These are phyloP conservation scores for Backusella parvicylindrica DNA, from an alignment of 192 early-diverging fungal genomes.

Conservation along the genomic window DNA sequence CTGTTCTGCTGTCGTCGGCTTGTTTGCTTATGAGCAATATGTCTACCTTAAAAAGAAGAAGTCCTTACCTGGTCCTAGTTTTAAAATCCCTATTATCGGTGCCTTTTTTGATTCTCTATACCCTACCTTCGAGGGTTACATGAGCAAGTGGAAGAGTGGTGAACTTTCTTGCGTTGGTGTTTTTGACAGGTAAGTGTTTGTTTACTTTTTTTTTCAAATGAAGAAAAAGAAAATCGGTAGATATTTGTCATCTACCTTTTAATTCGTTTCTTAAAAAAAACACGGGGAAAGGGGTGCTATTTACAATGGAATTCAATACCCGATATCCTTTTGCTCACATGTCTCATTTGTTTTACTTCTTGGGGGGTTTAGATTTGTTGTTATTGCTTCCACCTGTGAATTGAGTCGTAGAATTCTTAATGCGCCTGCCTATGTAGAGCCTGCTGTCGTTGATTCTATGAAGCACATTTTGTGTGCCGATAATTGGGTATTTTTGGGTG, in stretches of 20 bases:
- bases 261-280: slow-evolving; percentile 4
- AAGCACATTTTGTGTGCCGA: slow-evolving; percentile 35
- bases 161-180: slow-evolving; percentile 37
- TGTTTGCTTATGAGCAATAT: slow-evolving; percentile 39
- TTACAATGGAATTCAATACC: neutral
- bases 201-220: neutral
- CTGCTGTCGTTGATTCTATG: slow-evolving; percentile 37
- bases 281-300: neutral
- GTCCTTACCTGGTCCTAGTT: slow-evolving; percentile 30
- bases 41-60: slow-evolving; percentile 38
- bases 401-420: slow-evolving; percentile 41
- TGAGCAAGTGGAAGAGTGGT: slow-evolving; percentile 45
- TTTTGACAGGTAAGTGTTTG: slow-evolving; percentile 35
- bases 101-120: slow-evolving; percentile 39
- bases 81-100: slow-evolving; percentile 41
- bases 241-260: neutral
- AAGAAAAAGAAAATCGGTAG: slow-evolving; percentile 5
- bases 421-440: slow-evolving; percentile 32
- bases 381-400: slow-evolving; percentile 43
- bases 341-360: neutral
- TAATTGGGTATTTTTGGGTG: slow-evolving; percentile 40
- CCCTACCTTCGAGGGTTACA: slow-evolving; percentile 45
- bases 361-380: slow-evolving; percentile 33
- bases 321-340: neutral
- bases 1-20: slow-evolving; percentile 23